Evolutionary conservation across 192 early-diverging fungal genomes (phyloP).

Genomic region (Coemansia sp.): DNA sequence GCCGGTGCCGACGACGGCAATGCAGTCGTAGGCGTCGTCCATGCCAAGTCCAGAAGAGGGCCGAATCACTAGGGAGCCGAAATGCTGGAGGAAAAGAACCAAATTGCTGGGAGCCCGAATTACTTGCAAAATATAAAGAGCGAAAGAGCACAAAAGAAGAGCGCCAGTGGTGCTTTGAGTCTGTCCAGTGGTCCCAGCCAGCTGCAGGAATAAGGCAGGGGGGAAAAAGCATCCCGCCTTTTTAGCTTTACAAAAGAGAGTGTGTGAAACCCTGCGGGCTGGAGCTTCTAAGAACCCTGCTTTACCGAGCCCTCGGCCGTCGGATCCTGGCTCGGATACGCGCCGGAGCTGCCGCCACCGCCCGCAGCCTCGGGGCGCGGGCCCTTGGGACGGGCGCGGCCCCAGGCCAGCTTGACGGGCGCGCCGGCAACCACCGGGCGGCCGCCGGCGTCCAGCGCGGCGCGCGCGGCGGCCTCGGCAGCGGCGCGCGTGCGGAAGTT

Average conservation of each 20-base stretch:
- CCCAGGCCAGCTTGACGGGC: constrained; percentile 79
- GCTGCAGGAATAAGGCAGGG: too few species aligned
- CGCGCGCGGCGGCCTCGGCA: constrained; percentile 82
- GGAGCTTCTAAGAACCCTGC: too few species aligned
- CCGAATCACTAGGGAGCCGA: too few species aligned
- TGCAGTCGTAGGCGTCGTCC: constrained; percentile 17
- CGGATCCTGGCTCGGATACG: constrained; percentile 59
- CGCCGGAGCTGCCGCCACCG: constrained; percentile 7
- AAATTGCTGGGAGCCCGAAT: too few species aligned
- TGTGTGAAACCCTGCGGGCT: too few species aligned
- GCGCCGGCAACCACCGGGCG: constrained; percentile 71
- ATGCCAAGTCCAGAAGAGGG: too few species aligned
- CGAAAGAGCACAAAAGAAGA: neutral
- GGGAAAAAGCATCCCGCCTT: too few species aligned
- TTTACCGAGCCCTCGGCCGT: constrained; percentile 45
- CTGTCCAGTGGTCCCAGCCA: too few species aligned
- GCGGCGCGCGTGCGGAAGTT: constrained; percentile 75
- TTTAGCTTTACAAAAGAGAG: too few species aligned
- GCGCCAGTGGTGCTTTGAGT: neutral
- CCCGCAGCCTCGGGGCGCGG: constrained; percentile 55
- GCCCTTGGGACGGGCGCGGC: constrained; percentile 67
- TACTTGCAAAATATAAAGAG: neutral
- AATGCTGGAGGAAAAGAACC: too few species aligned
- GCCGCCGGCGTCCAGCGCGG: constrained; percentile 67
- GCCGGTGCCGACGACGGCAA: constrained; percentile 45